These are phyloP conservation scores for Polyporus arcularius DNA, from an alignment of 768 basidiomycete species.

Conservation along the genomic window DNA sequence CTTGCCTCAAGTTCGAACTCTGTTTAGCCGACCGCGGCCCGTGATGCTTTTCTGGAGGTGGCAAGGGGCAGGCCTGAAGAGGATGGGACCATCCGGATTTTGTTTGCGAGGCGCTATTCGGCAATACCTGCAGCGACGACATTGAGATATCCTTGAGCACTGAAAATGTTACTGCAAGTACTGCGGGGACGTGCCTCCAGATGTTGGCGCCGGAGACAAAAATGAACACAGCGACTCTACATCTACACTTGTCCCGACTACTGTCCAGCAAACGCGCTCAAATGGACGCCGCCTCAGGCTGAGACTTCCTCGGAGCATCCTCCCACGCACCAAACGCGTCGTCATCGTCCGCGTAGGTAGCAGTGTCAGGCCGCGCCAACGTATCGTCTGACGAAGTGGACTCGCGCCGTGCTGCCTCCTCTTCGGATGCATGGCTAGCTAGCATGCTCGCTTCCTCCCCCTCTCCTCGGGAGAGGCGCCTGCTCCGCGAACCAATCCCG, in stretches of 20 bases:
- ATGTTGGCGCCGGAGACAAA: too few species aligned
- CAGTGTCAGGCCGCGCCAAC: slow-evolving; percentile 26
- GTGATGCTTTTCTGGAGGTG: too few species aligned
- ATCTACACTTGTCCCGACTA: too few species aligned
- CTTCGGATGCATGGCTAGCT: slow-evolving; percentile 26
- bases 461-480: slow-evolving; percentile 13
- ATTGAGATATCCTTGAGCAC: too few species aligned
- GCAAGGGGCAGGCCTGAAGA: too few species aligned
- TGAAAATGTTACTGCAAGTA: too few species aligned
- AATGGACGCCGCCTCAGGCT: neutral
- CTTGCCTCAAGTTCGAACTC: neutral
- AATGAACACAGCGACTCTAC: too few species aligned
- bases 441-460: slow-evolving; percentile 29
- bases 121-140: too few species aligned
- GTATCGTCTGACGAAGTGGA: slow-evolving; percentile 43
- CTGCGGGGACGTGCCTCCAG: too few species aligned
- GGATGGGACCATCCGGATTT: too few species aligned
- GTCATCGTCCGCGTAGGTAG: slow-evolving; percentile 19
- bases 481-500: slow-evolving; percentile 1
- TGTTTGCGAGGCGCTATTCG: too few species aligned
- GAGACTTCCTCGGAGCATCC: neutral
- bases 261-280: too few species aligned
- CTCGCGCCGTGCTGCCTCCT: slow-evolving; percentile 31
- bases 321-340: slow-evolving; percentile 30
- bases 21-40: neutral